These are phyloP conservation scores for Xylariaceae sp. DNA, from an alignment of 2,329 filamentous ascomycete species.

Conservation along the genomic window DNA sequence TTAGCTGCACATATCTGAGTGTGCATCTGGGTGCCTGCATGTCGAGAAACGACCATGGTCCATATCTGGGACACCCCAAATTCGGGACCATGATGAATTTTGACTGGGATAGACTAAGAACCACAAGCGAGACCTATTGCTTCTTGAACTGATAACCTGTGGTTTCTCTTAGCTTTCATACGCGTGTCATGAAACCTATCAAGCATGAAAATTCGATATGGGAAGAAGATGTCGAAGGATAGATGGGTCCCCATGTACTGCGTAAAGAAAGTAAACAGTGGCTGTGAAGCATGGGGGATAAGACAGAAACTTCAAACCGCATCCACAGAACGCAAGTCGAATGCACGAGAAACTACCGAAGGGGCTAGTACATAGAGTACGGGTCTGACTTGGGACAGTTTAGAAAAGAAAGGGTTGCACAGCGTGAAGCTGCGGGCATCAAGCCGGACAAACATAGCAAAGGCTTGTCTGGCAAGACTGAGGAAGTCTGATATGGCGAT, in stretches of 20 bases:
- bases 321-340: not conserved
- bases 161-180: not conserved
- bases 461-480: conserved; percentile 1
- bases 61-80: conserved; percentile 7
- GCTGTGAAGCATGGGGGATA: no score
- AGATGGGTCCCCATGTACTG: not conserved
- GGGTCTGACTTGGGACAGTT: not conserved
- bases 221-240: not conserved
- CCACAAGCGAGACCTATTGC: conserved; percentile 13
- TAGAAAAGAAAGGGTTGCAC: conserved; percentile 1
- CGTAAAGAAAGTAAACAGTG: not conserved
- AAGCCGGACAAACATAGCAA: conserved; percentile 6
- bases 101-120: conserved; percentile 9
- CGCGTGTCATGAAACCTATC: not conserved
- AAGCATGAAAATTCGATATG: conserved; percentile 2
- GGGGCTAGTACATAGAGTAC: not conserved
- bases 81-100: conserved; percentile 12
- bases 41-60: conserved; percentile 19
- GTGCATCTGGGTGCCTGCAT: conserved; percentile 17
- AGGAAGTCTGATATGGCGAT: not conserved
- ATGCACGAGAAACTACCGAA: not conserved
- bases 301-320: not conserved
- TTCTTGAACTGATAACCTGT: not conserved
- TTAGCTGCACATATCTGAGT: conserved; percentile 7
- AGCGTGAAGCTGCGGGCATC: conserved; percentile 3